Conservation (phyloP, 495 filamentous ascomycete genomes). For the Tuber indicum region DNA sequence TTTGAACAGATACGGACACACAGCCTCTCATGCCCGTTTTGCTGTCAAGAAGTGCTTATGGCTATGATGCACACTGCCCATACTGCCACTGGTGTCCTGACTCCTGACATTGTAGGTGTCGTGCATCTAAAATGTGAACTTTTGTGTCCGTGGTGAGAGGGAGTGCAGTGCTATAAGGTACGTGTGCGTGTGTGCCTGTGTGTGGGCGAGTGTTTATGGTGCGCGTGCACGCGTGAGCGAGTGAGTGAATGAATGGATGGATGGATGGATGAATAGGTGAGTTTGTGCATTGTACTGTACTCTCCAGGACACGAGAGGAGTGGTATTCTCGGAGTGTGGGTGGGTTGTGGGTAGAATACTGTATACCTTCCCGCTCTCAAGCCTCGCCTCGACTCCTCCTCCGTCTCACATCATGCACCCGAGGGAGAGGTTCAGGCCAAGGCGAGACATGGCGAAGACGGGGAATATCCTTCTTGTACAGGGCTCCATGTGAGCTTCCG, state of each 20-base stretch:
- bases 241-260: background rate
- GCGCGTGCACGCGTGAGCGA: background rate
- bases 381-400: slow-evolving; percentile 24
- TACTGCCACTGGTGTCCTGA: slow-evolving; percentile 5
- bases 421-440: slow-evolving; percentile 34
- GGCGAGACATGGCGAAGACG: slow-evolving; percentile 32
- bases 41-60: background rate
- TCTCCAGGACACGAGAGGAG: background rate
- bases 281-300: background rate
- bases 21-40: background rate
- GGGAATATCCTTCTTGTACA: slow-evolving; percentile 3
- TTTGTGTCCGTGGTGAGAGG: slow-evolving; percentile 1
- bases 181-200: background rate
- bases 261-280: background rate
- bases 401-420: slow-evolving; percentile 37
- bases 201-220: background rate
- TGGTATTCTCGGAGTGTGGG: slow-evolving; percentile 12
- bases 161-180: background rate
- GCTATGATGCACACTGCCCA: slow-evolving; percentile 1
- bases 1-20: background rate
- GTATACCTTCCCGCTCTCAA: slow-evolving; percentile 22
- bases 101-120: background rate
- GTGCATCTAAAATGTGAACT: background rate
- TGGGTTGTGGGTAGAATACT: slow-evolving; percentile 12
- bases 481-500: slow-evolving; percentile 25